Conservation (phyloP, 805 yeast genomes). For the Candida tallmaniae region DNA sequence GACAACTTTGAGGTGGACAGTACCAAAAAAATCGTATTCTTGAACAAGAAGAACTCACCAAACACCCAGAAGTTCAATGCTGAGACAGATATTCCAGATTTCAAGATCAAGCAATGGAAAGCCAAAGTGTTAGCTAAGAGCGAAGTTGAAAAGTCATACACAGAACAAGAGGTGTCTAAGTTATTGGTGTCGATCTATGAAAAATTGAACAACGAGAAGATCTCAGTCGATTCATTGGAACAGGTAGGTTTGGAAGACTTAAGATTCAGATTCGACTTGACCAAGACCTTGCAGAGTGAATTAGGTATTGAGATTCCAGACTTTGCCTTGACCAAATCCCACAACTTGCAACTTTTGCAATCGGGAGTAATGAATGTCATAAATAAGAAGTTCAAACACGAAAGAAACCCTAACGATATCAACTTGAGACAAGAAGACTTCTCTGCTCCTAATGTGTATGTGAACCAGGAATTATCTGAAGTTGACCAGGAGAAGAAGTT, state of each 20-base stretch:
- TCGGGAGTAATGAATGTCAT: slow-evolving; percentile 35
- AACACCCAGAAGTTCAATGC: slow-evolving; percentile 20
- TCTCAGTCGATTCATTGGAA: slow-evolving; percentile 10
- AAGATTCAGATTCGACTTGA: slow-evolving; percentile 42
- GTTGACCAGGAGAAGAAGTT: slow-evolving; percentile 42
- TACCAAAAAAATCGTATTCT: slow-evolving; percentile 28
- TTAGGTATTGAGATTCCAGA: slow-evolving; percentile 56
- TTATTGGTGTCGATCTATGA: slow-evolving; percentile 23
- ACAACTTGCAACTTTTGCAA: slow-evolving; percentile 35
- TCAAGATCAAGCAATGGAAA: slow-evolving; percentile 36
- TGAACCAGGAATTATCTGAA: slow-evolving; percentile 48
- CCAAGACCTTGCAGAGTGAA: slow-evolving; percentile 44
- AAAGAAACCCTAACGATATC: slow-evolving; percentile 73
- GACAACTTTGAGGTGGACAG: slow-evolving; percentile 34
- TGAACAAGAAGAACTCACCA: slow-evolving; percentile 34
- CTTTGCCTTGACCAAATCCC: slow-evolving; percentile 38
- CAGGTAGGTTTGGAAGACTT: slow-evolving; percentile 36
- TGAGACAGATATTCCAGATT: slow-evolving; percentile 30
- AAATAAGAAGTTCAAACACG: slow-evolving; percentile 45
- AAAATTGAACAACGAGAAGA: slow-evolving; percentile 15
- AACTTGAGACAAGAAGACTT: slow-evolving; percentile 54
- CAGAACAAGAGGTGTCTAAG: slow-evolving; percentile 18
- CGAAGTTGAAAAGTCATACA: slow-evolving; percentile 26
- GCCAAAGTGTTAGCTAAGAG: slow-evolving; percentile 15
- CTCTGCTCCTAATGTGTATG: slow-evolving; percentile 51